These are phyloP conservation scores for Themeda triandra DNA, from an alignment of 176 grass and related monocot species.

Conservation along the genomic window DNA sequence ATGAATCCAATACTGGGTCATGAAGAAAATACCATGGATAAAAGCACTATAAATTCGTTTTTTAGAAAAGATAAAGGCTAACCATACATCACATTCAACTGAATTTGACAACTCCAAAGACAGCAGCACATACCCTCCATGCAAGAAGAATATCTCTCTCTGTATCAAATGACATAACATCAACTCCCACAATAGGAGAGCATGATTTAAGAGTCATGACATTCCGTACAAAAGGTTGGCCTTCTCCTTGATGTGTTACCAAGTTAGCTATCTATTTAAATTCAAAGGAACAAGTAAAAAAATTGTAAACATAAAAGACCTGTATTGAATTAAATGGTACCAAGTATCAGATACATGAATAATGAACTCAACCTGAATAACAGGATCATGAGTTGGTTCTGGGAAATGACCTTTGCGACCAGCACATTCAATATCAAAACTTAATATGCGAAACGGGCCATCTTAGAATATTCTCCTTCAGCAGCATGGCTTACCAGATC, in stretches of 20 bases:
- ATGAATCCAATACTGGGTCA: not conserved
- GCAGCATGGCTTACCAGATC: constrained; percentile 79
- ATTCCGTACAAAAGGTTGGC: constrained; percentile 74
- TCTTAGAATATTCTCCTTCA: constrained; percentile 90
- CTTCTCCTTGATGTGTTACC: constrained; percentile 91
- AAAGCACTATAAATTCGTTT: not conserved
- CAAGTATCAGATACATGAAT: constrained; percentile 1
- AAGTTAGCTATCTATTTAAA: constrained; percentile 87
- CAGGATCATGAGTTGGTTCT: constrained; percentile 96
- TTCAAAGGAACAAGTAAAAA: constrained; percentile 35
- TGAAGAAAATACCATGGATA: not conserved
- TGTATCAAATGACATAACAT: constrained; percentile 95
- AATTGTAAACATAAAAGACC: constrained; percentile 17
- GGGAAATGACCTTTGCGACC: constrained; percentile 97
- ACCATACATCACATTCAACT: not conserved
- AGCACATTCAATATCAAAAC: constrained; percentile 98
- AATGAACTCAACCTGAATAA: constrained; percentile 86
- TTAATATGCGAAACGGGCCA: constrained; percentile 96
- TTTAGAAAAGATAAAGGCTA: not conserved
- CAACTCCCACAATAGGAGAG: constrained; percentile 86
- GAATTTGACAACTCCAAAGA: constrained; percentile 1
- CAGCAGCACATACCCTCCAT: constrained; percentile 83
- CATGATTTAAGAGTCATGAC: constrained; percentile 99
- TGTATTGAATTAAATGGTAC: constrained; percentile 14
- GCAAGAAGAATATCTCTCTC: constrained; percentile 85